A percentile compares a stretch with the other conserved stretches of the same genome.
Evolutionary conservation across 768 basidiomycete genomes (phyloP).

Genomic region (Rhizopogon vinicolor): DNA sequence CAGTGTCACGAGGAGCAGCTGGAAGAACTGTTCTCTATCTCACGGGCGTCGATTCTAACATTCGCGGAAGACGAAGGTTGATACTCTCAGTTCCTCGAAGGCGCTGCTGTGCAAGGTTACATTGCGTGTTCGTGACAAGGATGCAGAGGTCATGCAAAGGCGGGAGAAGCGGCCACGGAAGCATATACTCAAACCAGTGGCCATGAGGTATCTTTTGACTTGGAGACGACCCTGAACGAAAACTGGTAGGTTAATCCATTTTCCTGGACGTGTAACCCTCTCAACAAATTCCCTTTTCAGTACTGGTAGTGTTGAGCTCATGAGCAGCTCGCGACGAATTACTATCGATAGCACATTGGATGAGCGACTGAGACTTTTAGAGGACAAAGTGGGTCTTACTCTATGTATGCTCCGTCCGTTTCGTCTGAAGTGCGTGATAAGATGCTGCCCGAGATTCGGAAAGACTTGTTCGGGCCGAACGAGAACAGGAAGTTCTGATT

Average conservation of each 20-base stretch:
- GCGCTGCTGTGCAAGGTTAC: slow-evolving; percentile 80
- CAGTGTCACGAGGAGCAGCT: slow-evolving; percentile 90
- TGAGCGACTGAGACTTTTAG: slow-evolving; percentile 82
- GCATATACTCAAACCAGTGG: slow-evolving; percentile 81
- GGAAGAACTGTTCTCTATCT: slow-evolving; percentile 78
- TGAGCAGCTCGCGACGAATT: slow-evolving; percentile 71
- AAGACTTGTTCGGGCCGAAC: slow-evolving; percentile 85
- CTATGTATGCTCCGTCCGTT: not conserved
- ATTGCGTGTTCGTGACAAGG: slow-evolving; percentile 64
- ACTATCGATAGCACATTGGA: slow-evolving; percentile 93
- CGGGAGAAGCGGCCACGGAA: slow-evolving; percentile 57
- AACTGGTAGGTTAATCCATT: slow-evolving; percentile 49
- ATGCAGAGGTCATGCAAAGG: slow-evolving; percentile 52
- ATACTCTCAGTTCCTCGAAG: slow-evolving; percentile 80
- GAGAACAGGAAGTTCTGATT: slow-evolving; percentile 85
- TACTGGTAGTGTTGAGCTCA: slow-evolving; percentile 81
- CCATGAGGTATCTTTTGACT: slow-evolving; percentile 48
- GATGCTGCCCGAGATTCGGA: slow-evolving; percentile 96
- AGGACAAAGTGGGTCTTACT: slow-evolving; percentile 67
- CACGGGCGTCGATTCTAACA: slow-evolving; percentile 57
- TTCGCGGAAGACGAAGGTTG: slow-evolving; percentile 62
- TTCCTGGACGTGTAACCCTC: not conserved
- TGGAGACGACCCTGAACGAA: slow-evolving; percentile 59
- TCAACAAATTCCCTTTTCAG: slow-evolving; percentile 29
- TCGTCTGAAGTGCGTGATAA: slow-evolving; percentile 24